Evolutionary conservation across 257 asterid species (phyloP), one percentile per base, ranked within the genome.

Genomic region (Przewalskia tangutica): DNA sequence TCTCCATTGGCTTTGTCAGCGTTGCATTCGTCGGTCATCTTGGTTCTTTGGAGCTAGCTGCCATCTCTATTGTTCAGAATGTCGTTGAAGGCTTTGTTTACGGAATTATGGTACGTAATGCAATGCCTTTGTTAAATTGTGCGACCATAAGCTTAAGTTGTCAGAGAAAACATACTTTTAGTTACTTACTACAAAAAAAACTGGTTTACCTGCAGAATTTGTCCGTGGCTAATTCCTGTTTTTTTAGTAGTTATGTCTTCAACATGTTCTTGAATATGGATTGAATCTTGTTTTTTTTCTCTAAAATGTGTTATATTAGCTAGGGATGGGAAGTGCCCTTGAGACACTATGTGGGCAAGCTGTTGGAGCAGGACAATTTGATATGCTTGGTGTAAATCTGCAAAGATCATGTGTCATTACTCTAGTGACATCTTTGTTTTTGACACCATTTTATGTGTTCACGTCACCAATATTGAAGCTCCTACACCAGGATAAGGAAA

Each of bases 321-420:
- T 94, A 87, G 98, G 98, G 80, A 89, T 94, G 94, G 98, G 97
- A 90, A 94, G 98, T 83, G 97, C 98, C 14, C 91, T 94, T 0
- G 98, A 94, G 82, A 94, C 98, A 2, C 94, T 94, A 0, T 92
- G 97, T 42, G 98, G 98, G 17, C 98, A 94, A 48, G 98, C 98
- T 0, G 94, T 90, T 53, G 98, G 98, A 2, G 97, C 97, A 0
- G 95, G 89, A 8, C 90, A 91, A 64, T 84, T 66, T 14, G 86
- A 85, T 3, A 91, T 86, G 94, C 95, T 94, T 27, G 98, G 98
- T 18, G 73, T 94, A n/a, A 90, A 93, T 82, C 44, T 90, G 83
- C 98, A 94, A 86, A 87, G 97, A 84, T 94, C 98, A 51, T 92
- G 92, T 86, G 81, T 94, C 9, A 89, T 94, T 32, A 89, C 92